phyloP scores from a whole-genome alignment of 768 basidiomycete species.

The Suillus plorans region DNA sequence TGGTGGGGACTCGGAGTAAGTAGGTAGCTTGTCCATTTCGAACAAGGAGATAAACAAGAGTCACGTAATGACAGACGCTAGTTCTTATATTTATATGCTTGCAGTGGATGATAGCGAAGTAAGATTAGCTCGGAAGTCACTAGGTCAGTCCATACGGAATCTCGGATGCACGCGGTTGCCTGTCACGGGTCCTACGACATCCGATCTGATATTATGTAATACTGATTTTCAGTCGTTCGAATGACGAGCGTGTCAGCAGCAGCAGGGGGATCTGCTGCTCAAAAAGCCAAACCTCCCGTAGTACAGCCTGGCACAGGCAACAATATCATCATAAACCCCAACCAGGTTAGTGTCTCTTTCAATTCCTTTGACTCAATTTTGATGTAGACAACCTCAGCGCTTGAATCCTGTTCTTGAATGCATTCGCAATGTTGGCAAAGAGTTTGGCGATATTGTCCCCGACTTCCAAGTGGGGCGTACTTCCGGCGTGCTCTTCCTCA shows the following conservation, averaged over 20 bases:
- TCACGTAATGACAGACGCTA: not conserved
- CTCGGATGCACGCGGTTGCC: not conserved
- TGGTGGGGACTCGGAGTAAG: conserved; percentile 8
- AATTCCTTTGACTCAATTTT: not conserved
- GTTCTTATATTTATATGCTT: not conserved
- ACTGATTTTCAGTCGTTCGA: too few relatives aligned
- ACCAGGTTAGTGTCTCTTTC: conserved; percentile 43
- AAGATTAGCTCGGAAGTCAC: not conserved
- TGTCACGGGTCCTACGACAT: not conserved
- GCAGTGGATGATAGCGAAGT: not conserved
- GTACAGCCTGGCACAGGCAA: conserved; percentile 65
- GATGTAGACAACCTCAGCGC: conserved; percentile 45
- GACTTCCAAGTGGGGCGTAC: conserved; percentile 97
- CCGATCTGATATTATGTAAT: too few relatives aligned
- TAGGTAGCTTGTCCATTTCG: conserved; percentile 30
- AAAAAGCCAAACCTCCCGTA: conserved; percentile 46
- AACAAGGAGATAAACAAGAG: not conserved
- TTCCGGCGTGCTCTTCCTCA: conserved; percentile 89
- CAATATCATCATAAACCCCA: conserved; percentile 61
- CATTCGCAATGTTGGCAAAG: conserved; percentile 87
- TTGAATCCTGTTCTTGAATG: conserved; percentile 87
- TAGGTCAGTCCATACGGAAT: not conserved
- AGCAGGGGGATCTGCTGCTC: not conserved
- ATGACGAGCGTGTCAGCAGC: not conserved
- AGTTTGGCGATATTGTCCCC: conserved; percentile 89